phyloP scores from a whole-genome alignment of 2,329 filamentous ascomycete genomes.

The Fusarium secorum region DNA sequence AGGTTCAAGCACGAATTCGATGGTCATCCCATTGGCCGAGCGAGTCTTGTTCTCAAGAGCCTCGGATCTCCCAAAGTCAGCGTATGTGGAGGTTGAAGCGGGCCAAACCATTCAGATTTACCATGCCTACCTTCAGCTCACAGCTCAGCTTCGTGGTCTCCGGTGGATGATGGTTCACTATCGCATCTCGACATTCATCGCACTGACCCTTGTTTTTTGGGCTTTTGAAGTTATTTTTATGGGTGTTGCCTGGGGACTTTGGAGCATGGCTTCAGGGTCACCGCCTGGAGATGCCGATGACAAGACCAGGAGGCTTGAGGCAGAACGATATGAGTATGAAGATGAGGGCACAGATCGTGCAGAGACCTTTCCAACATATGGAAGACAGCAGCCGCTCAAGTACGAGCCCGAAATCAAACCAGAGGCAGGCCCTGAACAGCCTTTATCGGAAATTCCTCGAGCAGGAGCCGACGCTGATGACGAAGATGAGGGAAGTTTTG shows the following conservation, averaged over 20 bases:
- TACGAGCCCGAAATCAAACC: slow-evolving; percentile 51
- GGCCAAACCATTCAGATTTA: slow-evolving; percentile 80
- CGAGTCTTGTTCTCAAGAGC: slow-evolving; percentile 65
- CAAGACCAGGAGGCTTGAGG: slow-evolving; percentile 11
- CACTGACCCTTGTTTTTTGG: slow-evolving; percentile 81
- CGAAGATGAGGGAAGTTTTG: slow-evolving; percentile 49
- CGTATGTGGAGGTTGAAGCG: slow-evolving; percentile 73
- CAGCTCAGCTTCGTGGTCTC: slow-evolving; percentile 78
- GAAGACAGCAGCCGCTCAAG: slow-evolving; percentile 51
- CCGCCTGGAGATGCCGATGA: slow-evolving; percentile 6
- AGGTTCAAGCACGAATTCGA: slow-evolving; percentile 66
- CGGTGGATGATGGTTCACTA: slow-evolving; percentile 89
- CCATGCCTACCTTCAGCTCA: slow-evolving; percentile 70
- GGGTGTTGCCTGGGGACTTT: slow-evolving; percentile 70
- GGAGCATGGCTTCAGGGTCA: slow-evolving; percentile 45
- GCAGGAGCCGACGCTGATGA: slow-evolving; percentile 56
- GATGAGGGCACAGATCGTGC: slow-evolving; percentile 52
- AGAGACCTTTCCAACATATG: slow-evolving; percentile 55
- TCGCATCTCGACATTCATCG: slow-evolving; percentile 71
- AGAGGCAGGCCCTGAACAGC: slow-evolving; percentile 44
- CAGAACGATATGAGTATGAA: slow-evolving; percentile 39
- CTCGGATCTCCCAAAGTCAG: slow-evolving; percentile 53
- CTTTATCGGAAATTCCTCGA: slow-evolving; percentile 47
- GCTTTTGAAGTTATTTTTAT: slow-evolving; percentile 73
- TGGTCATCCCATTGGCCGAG: slow-evolving; percentile 78